Percentiles rank a stretch among this genome's conserved stretches.
Evolutionary conservation across 2,329 filamentous ascomycete species (phyloP).

Genomic region (Ophiocordyceps robertsii): DNA sequence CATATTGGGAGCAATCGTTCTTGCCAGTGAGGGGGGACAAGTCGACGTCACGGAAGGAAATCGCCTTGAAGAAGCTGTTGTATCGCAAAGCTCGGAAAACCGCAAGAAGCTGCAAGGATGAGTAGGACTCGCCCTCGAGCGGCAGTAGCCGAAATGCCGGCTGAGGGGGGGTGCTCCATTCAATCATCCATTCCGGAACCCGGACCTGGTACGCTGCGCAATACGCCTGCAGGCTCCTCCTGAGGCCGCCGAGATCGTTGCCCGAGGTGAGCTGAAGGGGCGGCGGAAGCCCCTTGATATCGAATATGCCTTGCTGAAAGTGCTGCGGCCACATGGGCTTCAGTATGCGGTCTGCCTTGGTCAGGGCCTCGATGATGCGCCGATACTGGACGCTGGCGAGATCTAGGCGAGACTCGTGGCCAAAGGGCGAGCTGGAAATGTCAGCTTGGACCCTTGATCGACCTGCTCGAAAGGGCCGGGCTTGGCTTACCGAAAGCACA

Average conservation of each 20-base stretch:
- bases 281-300: slow-evolving; percentile 36
- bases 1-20: slow-evolving; percentile 29
- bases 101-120: slow-evolving; percentile 38
- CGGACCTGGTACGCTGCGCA: slow-evolving; percentile 36
- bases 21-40: slow-evolving; percentile 24
- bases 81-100: slow-evolving; percentile 42
- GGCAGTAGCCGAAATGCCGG: slow-evolving; percentile 41
- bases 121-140: slow-evolving; percentile 25
- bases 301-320: slow-evolving; percentile 39
- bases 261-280: slow-evolving; percentile 39
- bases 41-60: slow-evolving; percentile 41
- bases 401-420: slow-evolving; percentile 30
- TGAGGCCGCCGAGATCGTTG: slow-evolving; percentile 40
- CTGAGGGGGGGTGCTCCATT: slow-evolving; percentile 25
- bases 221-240: slow-evolving; percentile 40
- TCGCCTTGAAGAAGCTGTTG: slow-evolving; percentile 44
- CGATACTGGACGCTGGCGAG: slow-evolving; percentile 41
- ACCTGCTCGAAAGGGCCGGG: not conserved
- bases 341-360: slow-evolving; percentile 39
- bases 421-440: slow-evolving; percentile 23
- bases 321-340: slow-evolving; percentile 46
- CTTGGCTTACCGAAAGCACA: slow-evolving; percentile 35
- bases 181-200: slow-evolving; percentile 37
- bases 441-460: not conserved
- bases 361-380: slow-evolving; percentile 38